phyloP scores from a whole-genome alignment of 495 filamentous ascomycete species.

The Penicillium argentinense region DNA sequence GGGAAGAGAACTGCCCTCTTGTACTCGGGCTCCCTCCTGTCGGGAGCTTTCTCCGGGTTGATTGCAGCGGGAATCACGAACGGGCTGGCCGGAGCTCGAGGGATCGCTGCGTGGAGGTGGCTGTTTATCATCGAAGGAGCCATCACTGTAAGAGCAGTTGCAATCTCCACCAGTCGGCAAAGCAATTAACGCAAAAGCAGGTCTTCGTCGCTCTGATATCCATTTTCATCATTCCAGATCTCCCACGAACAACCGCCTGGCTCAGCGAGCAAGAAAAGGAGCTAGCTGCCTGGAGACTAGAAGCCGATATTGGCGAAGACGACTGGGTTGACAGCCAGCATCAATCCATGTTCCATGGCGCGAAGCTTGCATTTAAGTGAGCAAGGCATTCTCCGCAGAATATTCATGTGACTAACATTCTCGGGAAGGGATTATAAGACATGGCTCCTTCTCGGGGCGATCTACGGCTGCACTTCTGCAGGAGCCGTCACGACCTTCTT shows the following conservation, averaged over 20 bases:
- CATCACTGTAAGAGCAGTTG: constrained; percentile 25
- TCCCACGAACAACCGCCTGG: constrained; percentile 69
- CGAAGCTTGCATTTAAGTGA: constrained; percentile 64
- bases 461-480: constrained; percentile 59
- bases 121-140: constrained; percentile 43
- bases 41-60: constrained; percentile 28
- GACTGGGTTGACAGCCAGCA: constrained; percentile 60
- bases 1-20: constrained; percentile 25
- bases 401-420: constrained; percentile 45
- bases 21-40: constrained; percentile 23
- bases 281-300: constrained; percentile 63
- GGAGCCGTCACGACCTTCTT: constrained; percentile 79
- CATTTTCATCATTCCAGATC: constrained; percentile 68
- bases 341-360: constrained; percentile 62
- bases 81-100: constrained; percentile 16
- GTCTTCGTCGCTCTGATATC: constrained; percentile 46
- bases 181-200: neutral
- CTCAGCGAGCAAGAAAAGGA: constrained; percentile 62
- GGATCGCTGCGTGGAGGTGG: constrained; percentile 32
- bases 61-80: constrained; percentile 25
- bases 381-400: no score
- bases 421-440: constrained; percentile 11
- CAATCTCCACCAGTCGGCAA: neutral
- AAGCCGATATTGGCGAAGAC: constrained; percentile 72
- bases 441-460: constrained; percentile 23